Evolutionary conservation across 2,329 filamentous ascomycete genomes (phyloP), one percentile per base, ranked within the genome.

Genomic region (Pseudogymnoascus sp.): DNA sequence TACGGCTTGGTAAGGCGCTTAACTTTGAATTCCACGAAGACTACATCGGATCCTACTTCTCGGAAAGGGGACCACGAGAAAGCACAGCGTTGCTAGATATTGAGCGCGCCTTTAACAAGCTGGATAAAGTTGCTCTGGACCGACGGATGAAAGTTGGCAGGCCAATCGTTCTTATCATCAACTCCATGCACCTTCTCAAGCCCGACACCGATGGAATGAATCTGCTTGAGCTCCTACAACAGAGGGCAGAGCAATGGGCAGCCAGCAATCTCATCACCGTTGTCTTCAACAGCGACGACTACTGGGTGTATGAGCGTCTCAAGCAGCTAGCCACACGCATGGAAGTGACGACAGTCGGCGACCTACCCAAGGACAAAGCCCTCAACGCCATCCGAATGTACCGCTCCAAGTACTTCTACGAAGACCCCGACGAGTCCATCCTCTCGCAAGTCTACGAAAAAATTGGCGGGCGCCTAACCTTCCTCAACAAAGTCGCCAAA

Each of bases 1-100:
- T 97, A 45, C 85, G 95, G 4, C 83, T 99, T 3, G 95, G 95
- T 25, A 97, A 96, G 73, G 91, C 93, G 1, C 81, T 99, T 41
- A 93, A 99, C 74, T 99, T 93, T 73, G 95, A 99, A 73, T 99
- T 90, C 70, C 91, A 97, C 72, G 95, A 97, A 77, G 95, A 99
- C 78, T 97, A 96, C 71, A 97, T 99, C 65, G 95, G 95, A 49
- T 91, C 90, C 5, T 89, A 99, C 64, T 99, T 99, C 75, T 96
- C 90, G 64, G 96, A 99, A 71, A 86, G 90, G 31, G 95, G 95
- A 0, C 95, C 95, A 0, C 85, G 95, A 45, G 95, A 99, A 71
- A 93, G 91, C 2, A 96, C 91, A 0, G 92, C 95, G 4, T 79
- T 99, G 35, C 81, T 99, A 1, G 95, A 99, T 73, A 97, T 99